phyloP scores from a whole-genome alignment of 1,139 yeast genomes.

The Yamadazyma atmosphaerica region DNA sequence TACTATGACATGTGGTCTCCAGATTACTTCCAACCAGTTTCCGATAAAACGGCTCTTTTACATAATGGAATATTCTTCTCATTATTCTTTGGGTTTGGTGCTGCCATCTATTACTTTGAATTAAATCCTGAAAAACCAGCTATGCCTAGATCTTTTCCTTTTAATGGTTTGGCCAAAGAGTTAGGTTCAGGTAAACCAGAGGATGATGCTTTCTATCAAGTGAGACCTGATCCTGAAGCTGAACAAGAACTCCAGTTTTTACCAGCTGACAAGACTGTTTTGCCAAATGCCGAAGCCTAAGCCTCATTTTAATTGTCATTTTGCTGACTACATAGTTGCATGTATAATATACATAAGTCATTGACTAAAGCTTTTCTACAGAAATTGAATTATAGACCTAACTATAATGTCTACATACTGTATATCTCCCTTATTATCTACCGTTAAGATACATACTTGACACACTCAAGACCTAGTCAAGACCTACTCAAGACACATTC shows the following conservation, averaged over 20 bases:
- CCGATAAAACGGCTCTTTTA: conserved; percentile 61
- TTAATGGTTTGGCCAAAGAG: conserved; percentile 71
- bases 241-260: conserved; percentile 42
- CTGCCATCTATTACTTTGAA: conserved; percentile 52
- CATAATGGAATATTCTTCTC: conserved; percentile 56
- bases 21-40: conserved; percentile 63
- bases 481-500: too few species aligned
- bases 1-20: conserved; percentile 86
- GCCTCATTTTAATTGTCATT: conserved; percentile 25
- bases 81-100: conserved; percentile 54
- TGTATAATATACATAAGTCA: conserved; percentile 12
- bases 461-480: too few species aligned
- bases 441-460: too few species aligned
- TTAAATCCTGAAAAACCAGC: conserved; percentile 77
- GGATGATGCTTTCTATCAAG: conserved; percentile 46
- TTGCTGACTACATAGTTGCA: conserved; percentile 4
- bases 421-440: too few species aligned
- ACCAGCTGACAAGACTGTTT: conserved; percentile 28
- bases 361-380: conserved; percentile 1
- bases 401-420: too few species aligned
- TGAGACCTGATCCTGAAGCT: conserved; percentile 42
- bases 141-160: conserved; percentile 73
- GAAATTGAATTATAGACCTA: too few species aligned
- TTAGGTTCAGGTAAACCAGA: conserved; percentile 63
- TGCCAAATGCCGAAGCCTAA: conserved; percentile 37